Conservation (phyloP, 495 filamentous ascomycete genomes). For the Lasiosphaeria miniovina region DNA sequence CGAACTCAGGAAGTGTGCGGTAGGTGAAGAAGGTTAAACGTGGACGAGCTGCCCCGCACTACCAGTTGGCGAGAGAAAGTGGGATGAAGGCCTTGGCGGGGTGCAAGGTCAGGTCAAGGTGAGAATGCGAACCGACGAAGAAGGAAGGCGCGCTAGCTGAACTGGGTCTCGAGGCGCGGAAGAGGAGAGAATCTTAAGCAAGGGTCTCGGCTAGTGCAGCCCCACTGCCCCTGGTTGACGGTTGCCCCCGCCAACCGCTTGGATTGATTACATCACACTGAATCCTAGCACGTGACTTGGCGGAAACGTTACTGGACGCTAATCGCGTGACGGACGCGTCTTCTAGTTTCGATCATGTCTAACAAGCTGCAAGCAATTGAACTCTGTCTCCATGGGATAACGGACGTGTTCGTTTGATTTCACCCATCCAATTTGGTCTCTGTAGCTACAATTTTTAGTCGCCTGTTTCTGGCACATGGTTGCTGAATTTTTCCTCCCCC, state of each 20-base stretch:
- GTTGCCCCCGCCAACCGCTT: too few species aligned
- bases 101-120: background rate
- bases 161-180: background rate
- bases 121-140: constrained; percentile 6
- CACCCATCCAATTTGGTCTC: background rate
- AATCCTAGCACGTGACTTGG: constrained; percentile 11
- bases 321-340: constrained; percentile 2
- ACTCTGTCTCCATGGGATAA: background rate
- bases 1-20: too few species aligned
- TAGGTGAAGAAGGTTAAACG: constrained; percentile 5
- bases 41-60: constrained; percentile 16
- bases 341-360: background rate
- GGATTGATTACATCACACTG: background rate
- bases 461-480: background rate
- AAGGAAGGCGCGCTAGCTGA: constrained; percentile 8
- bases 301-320: background rate
- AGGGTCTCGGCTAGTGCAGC: too few species aligned
- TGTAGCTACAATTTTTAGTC: background rate
- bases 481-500: background rate
- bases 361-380: background rate
- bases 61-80: background rate
- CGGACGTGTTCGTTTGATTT: background rate
- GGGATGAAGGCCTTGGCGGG: background rate
- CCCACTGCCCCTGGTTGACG: too few species aligned
- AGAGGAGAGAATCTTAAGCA: too few species aligned